phyloP scores from a whole-genome alignment of 805 yeast genomes.

The Schizosaccharomyces lindneri region DNA sequence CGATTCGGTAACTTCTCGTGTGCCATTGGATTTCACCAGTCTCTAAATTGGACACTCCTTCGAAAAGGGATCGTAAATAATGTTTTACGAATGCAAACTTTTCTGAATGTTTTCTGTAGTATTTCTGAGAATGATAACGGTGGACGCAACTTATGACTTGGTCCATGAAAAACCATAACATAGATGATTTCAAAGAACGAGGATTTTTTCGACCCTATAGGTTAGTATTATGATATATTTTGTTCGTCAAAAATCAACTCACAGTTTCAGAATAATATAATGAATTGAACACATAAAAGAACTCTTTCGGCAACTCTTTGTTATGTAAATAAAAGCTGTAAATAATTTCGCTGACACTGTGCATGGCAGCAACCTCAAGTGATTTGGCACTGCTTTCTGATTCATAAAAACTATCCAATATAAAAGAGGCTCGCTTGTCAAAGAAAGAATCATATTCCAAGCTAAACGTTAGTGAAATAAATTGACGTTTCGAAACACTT shows the following conservation, averaged over 20 bases:
- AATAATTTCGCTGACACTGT: not conserved
- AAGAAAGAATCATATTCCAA: not conserved
- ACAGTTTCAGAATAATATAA: not conserved
- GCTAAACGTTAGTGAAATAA: not conserved
- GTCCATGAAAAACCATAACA: not conserved
- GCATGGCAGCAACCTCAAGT: not conserved
- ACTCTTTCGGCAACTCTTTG: not conserved
- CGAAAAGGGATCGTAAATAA: not conserved
- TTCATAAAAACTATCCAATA: not conserved
- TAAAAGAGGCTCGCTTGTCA: not conserved
- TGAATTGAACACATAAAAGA: not conserved
- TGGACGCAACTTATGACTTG: not conserved
- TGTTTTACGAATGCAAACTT: not conserved
- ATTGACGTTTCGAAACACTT: not conserved
- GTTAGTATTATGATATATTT: not conserved
- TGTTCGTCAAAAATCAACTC: not conserved
- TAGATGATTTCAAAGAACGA: not conserved
- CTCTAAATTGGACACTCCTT: not conserved
- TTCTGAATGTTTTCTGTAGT: not conserved
- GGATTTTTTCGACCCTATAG: not conserved
- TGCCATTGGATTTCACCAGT: not conserved
- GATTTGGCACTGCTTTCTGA: not conserved
- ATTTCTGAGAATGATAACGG: not conserved
- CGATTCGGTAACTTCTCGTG: not conserved
- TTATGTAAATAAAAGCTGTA: not conserved